These are phyloP conservation scores for Vickermania spadyakhi DNA, from an alignment of 208 protist species.

Conservation along the genomic window DNA sequence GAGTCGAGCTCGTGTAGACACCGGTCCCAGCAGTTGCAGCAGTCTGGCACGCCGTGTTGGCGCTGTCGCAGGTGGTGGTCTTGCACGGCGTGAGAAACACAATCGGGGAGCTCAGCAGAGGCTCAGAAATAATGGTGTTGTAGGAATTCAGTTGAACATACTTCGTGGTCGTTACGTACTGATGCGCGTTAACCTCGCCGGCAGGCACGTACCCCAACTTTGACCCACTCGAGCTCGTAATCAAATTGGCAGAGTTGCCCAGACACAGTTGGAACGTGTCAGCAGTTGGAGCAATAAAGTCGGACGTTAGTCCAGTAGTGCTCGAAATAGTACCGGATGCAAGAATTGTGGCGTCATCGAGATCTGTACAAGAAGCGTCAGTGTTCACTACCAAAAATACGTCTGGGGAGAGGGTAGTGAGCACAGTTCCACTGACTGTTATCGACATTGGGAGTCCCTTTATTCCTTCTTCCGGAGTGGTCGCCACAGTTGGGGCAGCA, in stretches of 20 bases:
- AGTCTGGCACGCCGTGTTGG: slow-evolving; percentile 2
- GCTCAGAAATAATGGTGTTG: slow-evolving; percentile 32
- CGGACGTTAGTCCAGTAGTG: slow-evolving; percentile 2
- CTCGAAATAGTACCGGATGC: slow-evolving; percentile 19
- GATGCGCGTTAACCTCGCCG: slow-evolving; percentile 9
- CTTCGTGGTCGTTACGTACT: slow-evolving; percentile 24
- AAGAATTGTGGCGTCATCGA: slow-evolving; percentile 4
- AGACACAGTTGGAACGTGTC: slow-evolving; percentile 15
- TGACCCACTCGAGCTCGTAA: slow-evolving; percentile 7
- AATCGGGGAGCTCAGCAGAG: slow-evolving; percentile 10
- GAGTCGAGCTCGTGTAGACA: slow-evolving; percentile 13
- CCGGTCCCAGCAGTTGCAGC: slow-evolving; percentile 15
- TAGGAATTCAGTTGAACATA: slow-evolving; percentile 29
- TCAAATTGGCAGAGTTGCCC: slow-evolving; percentile 1
- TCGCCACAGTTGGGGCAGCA: slow-evolving; percentile 10
- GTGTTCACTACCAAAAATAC: slow-evolving; percentile 17
- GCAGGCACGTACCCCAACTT: slow-evolving; percentile 30
- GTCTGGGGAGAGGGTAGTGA: slow-evolving; percentile 10
- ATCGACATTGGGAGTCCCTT: slow-evolving; percentile 20
- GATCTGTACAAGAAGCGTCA: slow-evolving; percentile 11
- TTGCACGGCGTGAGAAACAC: slow-evolving; percentile 37
- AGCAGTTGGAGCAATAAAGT: slow-evolving; percentile 15
- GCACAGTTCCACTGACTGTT: slow-evolving; percentile 15
- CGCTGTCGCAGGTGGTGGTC: slow-evolving; percentile 9
- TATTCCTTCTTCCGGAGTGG: slow-evolving; percentile 9